phyloP scores from a whole-genome alignment of 2,329 filamentous ascomycete species.

The Sporothrix phasma region DNA sequence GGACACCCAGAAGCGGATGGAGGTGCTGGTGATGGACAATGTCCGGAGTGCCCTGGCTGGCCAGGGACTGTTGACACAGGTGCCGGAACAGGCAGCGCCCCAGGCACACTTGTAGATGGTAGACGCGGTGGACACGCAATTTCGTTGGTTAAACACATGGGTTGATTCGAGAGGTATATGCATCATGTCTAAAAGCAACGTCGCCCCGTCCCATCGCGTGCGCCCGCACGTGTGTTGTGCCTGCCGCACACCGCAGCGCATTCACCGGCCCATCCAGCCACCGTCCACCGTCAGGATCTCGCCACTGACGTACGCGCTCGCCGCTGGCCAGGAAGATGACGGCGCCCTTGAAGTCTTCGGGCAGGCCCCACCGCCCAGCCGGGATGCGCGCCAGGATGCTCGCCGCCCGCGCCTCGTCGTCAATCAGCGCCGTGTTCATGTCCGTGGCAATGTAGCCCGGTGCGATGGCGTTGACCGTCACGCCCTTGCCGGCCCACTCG shows the following conservation, averaged over 20 bases:
- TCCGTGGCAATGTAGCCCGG: conserved; percentile 90
- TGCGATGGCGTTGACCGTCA: conserved; percentile 81
- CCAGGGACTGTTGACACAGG: not conserved
- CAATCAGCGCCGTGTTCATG: conserved; percentile 78
- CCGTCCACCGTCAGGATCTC: conserved; percentile 79
- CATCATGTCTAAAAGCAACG: not conserved
- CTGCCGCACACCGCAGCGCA: not conserved
- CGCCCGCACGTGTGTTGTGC: not conserved
- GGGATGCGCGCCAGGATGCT: conserved; percentile 75
- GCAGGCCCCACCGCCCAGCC: conserved; percentile 69
- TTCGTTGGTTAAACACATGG: no score
- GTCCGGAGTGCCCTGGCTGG: conserved; percentile 2
- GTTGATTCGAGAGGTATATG: no score
- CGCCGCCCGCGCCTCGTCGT: conserved; percentile 56
- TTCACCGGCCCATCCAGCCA: conserved; percentile 79
- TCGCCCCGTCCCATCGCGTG: no score
- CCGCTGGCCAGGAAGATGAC: conserved; percentile 67
- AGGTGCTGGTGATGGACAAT: conserved; percentile 10
- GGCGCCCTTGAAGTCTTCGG: conserved; percentile 81
- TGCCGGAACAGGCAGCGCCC: not conserved
- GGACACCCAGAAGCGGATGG: conserved; percentile 28
- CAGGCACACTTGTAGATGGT: not conserved
- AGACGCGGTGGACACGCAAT: no score
- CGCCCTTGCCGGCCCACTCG: conserved; percentile 70
- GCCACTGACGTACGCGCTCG: conserved; percentile 73